Conservation (phyloP, 176 grass and related monocot species). For the Neostapfia colusana region DNA sequence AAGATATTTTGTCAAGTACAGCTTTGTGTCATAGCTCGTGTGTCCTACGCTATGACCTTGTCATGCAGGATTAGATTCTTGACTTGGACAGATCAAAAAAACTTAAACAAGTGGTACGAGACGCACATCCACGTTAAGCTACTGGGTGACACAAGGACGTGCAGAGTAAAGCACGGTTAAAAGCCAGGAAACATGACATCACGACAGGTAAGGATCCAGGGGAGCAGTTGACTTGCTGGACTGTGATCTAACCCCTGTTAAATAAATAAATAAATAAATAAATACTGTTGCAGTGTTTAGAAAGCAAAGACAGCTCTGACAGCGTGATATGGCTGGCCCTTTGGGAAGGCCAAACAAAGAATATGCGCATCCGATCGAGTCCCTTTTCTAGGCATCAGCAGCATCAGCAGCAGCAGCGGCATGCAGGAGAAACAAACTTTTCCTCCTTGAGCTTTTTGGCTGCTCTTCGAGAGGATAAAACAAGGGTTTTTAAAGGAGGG, state of each 20-base stretch:
- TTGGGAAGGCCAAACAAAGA: slow-evolving; percentile 21
- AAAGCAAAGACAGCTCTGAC: slow-evolving; percentile 54
- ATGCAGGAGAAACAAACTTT: too few relatives aligned
- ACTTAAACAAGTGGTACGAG: slow-evolving; percentile 16
- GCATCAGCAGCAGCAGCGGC: too few relatives aligned
- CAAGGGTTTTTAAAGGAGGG: slow-evolving; percentile 32
- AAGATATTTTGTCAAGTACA: neutral
- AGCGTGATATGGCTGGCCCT: slow-evolving; percentile 38
- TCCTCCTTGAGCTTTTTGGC: slow-evolving; percentile 33
- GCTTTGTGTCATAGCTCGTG: neutral
- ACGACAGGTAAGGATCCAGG: slow-evolving; percentile 32
- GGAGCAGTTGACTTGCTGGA: slow-evolving; percentile 48
- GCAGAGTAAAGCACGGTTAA: slow-evolving; percentile 34
- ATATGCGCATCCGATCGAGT: slow-evolving; percentile 40
- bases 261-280: neutral
- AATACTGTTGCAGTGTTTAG: slow-evolving; percentile 44
- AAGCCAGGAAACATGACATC: slow-evolving; percentile 49
- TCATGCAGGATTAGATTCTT: neutral
- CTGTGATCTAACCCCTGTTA: slow-evolving; percentile 24
- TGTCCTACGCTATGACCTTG: neutral
- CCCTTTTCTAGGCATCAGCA: slow-evolving; percentile 33
- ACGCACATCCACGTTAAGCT: neutral
- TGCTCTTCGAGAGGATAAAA: slow-evolving; percentile 52
- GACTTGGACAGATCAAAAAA: neutral
- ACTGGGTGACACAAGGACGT: slow-evolving; percentile 23